phyloP scores from a whole-genome alignment of 2,329 filamentous ascomycete species.

The Aspergillus pseudoglaucus region DNA sequence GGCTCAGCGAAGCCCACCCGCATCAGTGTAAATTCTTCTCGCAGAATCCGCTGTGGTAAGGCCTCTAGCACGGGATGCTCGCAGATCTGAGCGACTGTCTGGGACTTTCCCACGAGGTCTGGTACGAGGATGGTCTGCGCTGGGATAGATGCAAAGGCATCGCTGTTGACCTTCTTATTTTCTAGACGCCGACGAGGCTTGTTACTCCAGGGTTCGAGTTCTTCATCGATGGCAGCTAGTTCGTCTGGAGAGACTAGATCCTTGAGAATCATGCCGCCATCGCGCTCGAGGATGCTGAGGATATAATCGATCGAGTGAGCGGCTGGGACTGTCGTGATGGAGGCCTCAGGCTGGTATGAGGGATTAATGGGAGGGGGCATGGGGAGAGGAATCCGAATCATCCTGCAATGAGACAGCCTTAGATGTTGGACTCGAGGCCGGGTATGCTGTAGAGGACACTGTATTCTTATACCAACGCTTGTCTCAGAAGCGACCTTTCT shows the following conservation, averaged over 20 bases:
- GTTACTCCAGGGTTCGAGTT: conserved; percentile 7
- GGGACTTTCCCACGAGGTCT: conserved; percentile 25
- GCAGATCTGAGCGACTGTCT: conserved; percentile 18
- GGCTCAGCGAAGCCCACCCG: conserved; percentile 17
- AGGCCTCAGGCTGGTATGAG: conserved; percentile 4
- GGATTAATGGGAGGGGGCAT: conserved; percentile 4
- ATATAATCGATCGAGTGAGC: conserved; percentile 22
- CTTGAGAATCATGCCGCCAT: conserved; percentile 28
- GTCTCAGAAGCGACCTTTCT: too few species aligned
- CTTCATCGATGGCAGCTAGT: conserved; percentile 18
- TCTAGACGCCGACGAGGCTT: conserved; percentile 2
- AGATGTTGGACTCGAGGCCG: too few species aligned
- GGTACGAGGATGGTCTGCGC: conserved; percentile 19
- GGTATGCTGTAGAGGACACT: too few species aligned
- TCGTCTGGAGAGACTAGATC: conserved; percentile 18
- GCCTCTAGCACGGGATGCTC: conserved; percentile 16
- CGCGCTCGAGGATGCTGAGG: conserved; percentile 23
- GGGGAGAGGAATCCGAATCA: conserved; percentile 6
- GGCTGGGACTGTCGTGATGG: conserved; percentile 19
- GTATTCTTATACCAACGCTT: too few species aligned
- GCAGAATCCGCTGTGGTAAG: conserved; percentile 18
- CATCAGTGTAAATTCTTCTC: conserved; percentile 15
- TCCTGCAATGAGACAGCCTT: conserved; percentile 1
- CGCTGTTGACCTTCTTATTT: conserved; percentile 2
- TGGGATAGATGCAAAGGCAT: conserved; percentile 17